Evolutionary conservation across 305 asterid species (phyloP).

Genomic region (Fraxinus velutina): DNA sequence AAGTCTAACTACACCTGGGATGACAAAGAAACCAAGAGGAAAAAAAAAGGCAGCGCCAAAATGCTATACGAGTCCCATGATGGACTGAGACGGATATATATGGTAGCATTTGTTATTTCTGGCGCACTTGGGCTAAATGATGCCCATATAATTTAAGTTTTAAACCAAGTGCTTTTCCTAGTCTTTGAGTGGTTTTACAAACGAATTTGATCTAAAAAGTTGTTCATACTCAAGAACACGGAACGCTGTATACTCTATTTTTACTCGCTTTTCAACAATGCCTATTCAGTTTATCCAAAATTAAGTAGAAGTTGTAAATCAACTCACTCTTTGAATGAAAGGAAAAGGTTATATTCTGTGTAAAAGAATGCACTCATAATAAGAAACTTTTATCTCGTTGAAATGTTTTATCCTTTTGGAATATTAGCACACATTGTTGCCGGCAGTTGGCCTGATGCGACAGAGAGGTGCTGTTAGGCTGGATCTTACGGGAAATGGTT

Average conservation of each 20-base stretch:
- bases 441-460: slow-evolving; percentile 65
- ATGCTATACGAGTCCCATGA: background rate
- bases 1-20: background rate
- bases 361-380: background rate
- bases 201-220: background rate
- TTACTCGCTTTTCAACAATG: background rate
- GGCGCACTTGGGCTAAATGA: background rate
- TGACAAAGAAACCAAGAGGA: background rate
- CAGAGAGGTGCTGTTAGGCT: slow-evolving; percentile 48
- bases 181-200: background rate
- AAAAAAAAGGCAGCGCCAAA: background rate
- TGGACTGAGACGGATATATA: background rate
- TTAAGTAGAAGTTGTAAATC: background rate
- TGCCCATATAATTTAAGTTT: background rate
- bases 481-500: slow-evolving; percentile 64
- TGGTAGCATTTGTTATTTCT: background rate
- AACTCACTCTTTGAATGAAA: slow-evolving; percentile 4
- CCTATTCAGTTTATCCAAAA: background rate
- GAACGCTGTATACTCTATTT: background rate
- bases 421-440: slow-evolving; percentile 24
- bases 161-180: background rate
- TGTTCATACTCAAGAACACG: background rate
- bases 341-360: background rate
- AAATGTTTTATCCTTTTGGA: slow-evolving; percentile 4
- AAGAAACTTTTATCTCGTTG: background rate